A percentile compares a stretch with the other conserved stretches of the same genome.
These are phyloP conservation scores for Juncus inflexus DNA, from an alignment of 176 grass and related monocot genomes.

Conservation along the genomic window DNA sequence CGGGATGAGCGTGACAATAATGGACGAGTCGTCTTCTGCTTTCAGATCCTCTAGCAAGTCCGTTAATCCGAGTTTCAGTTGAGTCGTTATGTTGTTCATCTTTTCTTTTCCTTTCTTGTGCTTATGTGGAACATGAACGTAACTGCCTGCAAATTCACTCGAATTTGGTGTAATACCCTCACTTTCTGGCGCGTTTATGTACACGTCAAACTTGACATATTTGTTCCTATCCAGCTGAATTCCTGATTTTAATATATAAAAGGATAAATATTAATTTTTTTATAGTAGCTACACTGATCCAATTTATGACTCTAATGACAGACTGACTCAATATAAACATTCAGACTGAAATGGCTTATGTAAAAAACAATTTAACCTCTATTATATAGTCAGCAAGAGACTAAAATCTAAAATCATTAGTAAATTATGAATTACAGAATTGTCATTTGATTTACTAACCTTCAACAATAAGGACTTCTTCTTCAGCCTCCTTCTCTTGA, in stretches of 20 bases:
- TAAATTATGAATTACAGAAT: background rate
- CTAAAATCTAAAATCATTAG: background rate
- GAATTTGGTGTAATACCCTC: slow-evolving; percentile 9
- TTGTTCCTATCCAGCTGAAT: slow-evolving; percentile 27
- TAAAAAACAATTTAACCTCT: no score
- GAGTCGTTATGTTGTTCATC: slow-evolving; percentile 18
- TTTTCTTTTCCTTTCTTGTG: slow-evolving; percentile 5
- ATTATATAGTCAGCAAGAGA: background rate
- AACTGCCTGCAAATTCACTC: slow-evolving; percentile 53
- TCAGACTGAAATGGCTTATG: no score
- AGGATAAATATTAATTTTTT: background rate
- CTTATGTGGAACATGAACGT: slow-evolving; percentile 46
- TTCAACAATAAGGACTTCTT: slow-evolving; percentile 60
- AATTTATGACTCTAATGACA: no score
- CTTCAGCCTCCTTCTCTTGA: slow-evolving; percentile 44
- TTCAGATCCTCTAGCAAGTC: slow-evolving; percentile 55
- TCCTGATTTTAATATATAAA: background rate
- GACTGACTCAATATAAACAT: no score
- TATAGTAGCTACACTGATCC: no score
- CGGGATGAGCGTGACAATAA: slow-evolving; percentile 55
- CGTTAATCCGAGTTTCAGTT: slow-evolving; percentile 48
- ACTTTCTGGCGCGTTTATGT: slow-evolving; percentile 29
- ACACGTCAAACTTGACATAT: slow-evolving; percentile 74
- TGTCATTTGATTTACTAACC: slow-evolving; percentile 24
- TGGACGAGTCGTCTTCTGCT: slow-evolving; percentile 37